These are phyloP conservation scores for Sanguinoderma infundibulare DNA, from an alignment of 1,284 basidiomycete genomes.

Conservation along the genomic window DNA sequence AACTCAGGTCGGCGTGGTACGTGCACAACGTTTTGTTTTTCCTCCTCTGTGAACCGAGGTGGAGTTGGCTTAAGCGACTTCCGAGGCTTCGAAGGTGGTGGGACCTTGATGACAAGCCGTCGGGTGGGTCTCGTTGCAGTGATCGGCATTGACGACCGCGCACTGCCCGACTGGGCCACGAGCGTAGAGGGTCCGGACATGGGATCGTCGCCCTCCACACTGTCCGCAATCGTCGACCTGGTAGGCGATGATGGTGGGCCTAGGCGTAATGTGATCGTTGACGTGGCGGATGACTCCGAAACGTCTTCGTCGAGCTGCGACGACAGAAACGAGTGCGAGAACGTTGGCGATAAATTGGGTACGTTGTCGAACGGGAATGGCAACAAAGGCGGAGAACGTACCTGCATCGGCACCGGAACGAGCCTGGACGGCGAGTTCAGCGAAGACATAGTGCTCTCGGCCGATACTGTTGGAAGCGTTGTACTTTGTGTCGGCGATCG, in stretches of 20 bases:
- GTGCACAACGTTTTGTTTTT: slow-evolving; percentile 1
- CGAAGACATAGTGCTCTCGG: slow-evolving; percentile 6
- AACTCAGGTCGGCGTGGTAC: slow-evolving; percentile 4
- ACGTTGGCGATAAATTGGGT: slow-evolving; percentile 1
- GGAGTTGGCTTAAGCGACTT: slow-evolving; percentile 7
- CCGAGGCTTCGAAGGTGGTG: not conserved
- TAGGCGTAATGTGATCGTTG: not conserved
- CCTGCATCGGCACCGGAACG: slow-evolving; percentile 10
- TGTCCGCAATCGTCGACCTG: not conserved
- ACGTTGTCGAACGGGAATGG: slow-evolving; percentile 5
- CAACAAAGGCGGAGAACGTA: slow-evolving; percentile 7
- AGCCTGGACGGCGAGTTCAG: slow-evolving; percentile 5
- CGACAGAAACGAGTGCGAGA: not conserved
- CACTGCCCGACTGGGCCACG: not conserved
- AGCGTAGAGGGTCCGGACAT: not conserved
- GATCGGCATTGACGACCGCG: not conserved
- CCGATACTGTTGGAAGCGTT: not conserved
- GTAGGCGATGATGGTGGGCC: not conserved
- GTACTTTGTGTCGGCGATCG: slow-evolving; percentile 7
- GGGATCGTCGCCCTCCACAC: not conserved
- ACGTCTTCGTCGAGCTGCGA: slow-evolving; percentile 1
- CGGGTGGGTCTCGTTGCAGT: not conserved
- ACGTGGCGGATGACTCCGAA: not conserved
- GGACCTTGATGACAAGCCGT: slow-evolving; percentile 15
- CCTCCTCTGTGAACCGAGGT: slow-evolving; percentile 6